Conservation (phyloP, 2,329 filamentous ascomycete species). For the Scedosporium apiospermum region DNA sequence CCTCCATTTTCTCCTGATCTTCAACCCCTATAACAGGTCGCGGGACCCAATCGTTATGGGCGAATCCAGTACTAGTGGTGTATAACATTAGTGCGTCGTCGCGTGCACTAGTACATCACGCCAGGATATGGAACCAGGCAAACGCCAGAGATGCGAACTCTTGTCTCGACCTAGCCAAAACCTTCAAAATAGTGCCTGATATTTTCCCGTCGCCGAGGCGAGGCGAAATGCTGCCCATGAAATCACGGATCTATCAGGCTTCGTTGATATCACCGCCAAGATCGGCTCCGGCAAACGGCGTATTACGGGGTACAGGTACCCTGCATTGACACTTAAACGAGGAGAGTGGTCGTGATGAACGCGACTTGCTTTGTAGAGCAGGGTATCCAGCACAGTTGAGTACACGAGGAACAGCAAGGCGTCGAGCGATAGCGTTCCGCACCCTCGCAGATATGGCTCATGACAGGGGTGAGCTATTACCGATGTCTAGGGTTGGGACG, state of each 20-base stretch:
- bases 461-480: background rate
- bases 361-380: background rate
- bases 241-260: background rate
- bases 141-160: background rate
- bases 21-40: background rate
- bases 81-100: background rate
- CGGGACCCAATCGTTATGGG: background rate
- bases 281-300: background rate
- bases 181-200: background rate
- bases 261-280: background rate
- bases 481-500: background rate
- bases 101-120: background rate
- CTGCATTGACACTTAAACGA: background rate
- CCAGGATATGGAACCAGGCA: background rate
- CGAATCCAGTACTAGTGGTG: background rate
- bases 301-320: background rate
- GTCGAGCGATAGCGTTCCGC: background rate
- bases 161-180: background rate
- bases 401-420: background rate
- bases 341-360: background rate
- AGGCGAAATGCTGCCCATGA: background rate
- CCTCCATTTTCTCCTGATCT: constrained; percentile 5
- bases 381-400: background rate
- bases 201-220: background rate
- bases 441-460: background rate